These are phyloP conservation scores for Alternaria sp. DNA, from an alignment of 2,329 filamentous ascomycete genomes.

Conservation along the genomic window DNA sequence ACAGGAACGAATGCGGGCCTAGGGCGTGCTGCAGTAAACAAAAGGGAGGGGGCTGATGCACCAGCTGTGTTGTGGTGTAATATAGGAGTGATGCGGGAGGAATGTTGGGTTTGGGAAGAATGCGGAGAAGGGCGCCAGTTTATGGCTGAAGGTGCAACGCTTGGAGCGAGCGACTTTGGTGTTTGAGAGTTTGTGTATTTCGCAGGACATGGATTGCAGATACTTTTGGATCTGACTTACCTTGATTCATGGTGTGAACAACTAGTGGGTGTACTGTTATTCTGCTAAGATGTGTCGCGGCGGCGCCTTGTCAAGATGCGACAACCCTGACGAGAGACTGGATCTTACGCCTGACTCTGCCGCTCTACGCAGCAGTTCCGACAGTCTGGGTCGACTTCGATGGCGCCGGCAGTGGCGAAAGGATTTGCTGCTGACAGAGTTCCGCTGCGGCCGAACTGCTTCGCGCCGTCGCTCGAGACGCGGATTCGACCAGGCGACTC, in stretches of 20 bases:
- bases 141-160: constrained; percentile 41
- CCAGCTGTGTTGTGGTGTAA: constrained; percentile 40
- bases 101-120: constrained; percentile 48
- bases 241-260: constrained; percentile 49
- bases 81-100: constrained; percentile 41
- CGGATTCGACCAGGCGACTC: constrained; percentile 21
- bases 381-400: constrained; percentile 37
- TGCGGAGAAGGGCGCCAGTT: constrained; percentile 51
- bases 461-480: constrained; percentile 22
- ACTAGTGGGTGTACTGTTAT: constrained; percentile 31
- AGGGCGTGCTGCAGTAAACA: constrained; percentile 44
- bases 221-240: constrained; percentile 49
- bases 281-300: constrained; percentile 32
- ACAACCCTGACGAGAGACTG: constrained; percentile 32
- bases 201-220: constrained; percentile 36
- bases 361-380: constrained; percentile 35
- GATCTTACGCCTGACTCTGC: constrained; percentile 40
- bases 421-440: constrained; percentile 35
- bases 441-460: constrained; percentile 20
- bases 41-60: constrained; percentile 30
- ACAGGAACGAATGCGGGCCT: constrained; percentile 37
- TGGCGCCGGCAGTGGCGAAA: constrained; percentile 41
- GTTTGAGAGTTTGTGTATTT: constrained; percentile 30
- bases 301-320: constrained; percentile 24
- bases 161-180: constrained; percentile 34